Conservation (phyloP, 1,139 yeast genomes). For the Geotrichum phurueaensis region DNA sequence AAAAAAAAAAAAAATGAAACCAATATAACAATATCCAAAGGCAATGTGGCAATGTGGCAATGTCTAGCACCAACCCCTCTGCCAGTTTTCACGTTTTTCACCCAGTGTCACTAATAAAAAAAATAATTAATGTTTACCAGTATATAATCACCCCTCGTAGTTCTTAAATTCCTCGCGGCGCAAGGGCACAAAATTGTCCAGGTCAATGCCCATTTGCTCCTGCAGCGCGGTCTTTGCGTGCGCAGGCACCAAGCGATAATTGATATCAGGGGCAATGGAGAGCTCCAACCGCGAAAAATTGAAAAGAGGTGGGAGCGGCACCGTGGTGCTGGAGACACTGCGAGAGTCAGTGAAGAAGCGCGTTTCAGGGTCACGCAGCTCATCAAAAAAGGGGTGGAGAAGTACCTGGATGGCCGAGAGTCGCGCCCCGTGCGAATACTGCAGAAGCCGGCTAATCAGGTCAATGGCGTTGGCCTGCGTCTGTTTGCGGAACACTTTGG, state of each 20-base stretch:
- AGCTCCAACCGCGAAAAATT: conserved; percentile 38
- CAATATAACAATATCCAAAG: neutral
- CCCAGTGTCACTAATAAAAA: neutral
- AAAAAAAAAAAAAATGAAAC: neutral
- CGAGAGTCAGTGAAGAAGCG: conserved; percentile 47
- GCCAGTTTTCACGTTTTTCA: neutral
- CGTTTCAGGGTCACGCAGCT: conserved; percentile 52
- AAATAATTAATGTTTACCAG: neutral
- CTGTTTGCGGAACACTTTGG: conserved; percentile 67
- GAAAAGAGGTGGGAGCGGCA: conserved; percentile 39
- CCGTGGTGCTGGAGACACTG: conserved; percentile 33
- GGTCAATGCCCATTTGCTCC: conserved; percentile 31
- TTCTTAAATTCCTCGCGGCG: conserved; percentile 30
- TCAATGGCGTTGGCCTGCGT: conserved; percentile 55
- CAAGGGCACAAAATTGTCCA: conserved; percentile 35
- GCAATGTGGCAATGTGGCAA: neutral
- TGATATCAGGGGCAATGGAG: conserved; percentile 39
- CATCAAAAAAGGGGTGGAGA: conserved; percentile 70
- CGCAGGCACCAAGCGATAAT: conserved; percentile 36
- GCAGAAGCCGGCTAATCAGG: conserved; percentile 54
- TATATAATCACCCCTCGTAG: neutral
- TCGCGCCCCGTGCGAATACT: conserved; percentile 71
- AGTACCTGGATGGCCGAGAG: conserved; percentile 64
- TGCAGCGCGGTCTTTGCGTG: conserved; percentile 35
- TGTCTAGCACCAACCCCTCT: neutral